Conservation (phyloP, 305 asterid species). For the Solanum hybrid region DNA sequence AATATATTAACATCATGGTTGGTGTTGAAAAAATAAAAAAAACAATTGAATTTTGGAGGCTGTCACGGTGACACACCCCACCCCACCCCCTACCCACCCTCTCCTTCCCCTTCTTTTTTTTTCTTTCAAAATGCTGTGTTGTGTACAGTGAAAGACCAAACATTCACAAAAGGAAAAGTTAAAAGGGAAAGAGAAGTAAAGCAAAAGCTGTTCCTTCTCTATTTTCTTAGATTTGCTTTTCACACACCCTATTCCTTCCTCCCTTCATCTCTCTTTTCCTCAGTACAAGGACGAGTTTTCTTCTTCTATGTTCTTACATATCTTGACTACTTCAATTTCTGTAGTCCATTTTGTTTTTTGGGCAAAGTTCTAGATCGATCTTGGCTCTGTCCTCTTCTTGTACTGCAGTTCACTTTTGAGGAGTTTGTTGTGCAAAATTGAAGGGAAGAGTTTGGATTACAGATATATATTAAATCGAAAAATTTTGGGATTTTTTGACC, state of each 20-base stretch:
- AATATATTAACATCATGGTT: constrained; percentile 8
- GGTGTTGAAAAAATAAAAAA: background rate
- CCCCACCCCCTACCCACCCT: background rate
- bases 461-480: background rate
- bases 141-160: background rate
- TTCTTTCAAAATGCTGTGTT: constrained; percentile 4
- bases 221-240: constrained; percentile 17
- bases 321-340: background rate
- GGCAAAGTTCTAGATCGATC: background rate
- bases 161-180: background rate
- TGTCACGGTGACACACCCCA: constrained; percentile 12
- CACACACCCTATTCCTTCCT: constrained; percentile 1
- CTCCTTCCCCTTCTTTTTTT: background rate
- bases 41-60: constrained; percentile 5
- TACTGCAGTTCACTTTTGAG: background rate
- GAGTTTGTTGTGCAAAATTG: background rate
- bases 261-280: background rate
- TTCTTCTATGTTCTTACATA: background rate
- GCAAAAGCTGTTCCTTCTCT: constrained; percentile 19
- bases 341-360: background rate
- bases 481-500: background rate
- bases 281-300: background rate
- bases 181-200: background rate
- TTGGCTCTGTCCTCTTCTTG: background rate
- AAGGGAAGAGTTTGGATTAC: background rate